Evolutionary conservation across 495 filamentous ascomycete species (phyloP), one percentile per base, ranked within the genome.

Genomic region (Penicillium lagena): DNA sequence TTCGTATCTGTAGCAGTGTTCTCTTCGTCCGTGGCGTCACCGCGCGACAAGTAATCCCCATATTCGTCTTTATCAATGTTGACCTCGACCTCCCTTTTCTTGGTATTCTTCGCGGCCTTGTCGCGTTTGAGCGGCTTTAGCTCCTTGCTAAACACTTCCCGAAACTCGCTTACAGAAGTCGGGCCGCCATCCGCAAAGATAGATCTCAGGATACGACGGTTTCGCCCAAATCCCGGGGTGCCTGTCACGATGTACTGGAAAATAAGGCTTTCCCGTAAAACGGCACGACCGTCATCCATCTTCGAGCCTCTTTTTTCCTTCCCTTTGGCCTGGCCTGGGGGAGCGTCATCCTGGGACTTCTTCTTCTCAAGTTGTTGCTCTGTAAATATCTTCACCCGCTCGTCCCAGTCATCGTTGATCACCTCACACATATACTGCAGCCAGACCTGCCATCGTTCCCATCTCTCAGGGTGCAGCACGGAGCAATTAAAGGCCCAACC

Each of bases 401-500:
- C 78, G 3, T 68, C 59, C 75, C 87, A 86, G 55, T 98, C 93
- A 35, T 71, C 72, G 52, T 93, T 80, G 1, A 96, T 55, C 12
- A 87, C 75, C 31, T 87, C 79, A 12, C 95, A 60, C 79, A 95
- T 86, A 35, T 83, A 83, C 27, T 82, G 78, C 5, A 96, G 70
- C 87, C 89, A 95, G 7, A 79, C 59, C 46, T 75, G 81, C 93
- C 93, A 98, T 54, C 79, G 73, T 43, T 76, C 77, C 93, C 93
- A 98, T 15, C 89, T 66, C 30, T 68, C 70, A 33, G 75, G 75
- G 43, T 90, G 73, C 35, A 73, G 61, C 2, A 88, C 75, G 12
- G 88, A 89, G 65, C 93, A 98, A 52, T 89, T 90, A 61, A 96
- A 95, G 0, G 86, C 83, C 93, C 93, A 97, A 4, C 93, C 93